These are phyloP conservation scores for Saturnispora serradocipensis DNA, from an alignment of 805 yeast species.

Conservation along the genomic window DNA sequence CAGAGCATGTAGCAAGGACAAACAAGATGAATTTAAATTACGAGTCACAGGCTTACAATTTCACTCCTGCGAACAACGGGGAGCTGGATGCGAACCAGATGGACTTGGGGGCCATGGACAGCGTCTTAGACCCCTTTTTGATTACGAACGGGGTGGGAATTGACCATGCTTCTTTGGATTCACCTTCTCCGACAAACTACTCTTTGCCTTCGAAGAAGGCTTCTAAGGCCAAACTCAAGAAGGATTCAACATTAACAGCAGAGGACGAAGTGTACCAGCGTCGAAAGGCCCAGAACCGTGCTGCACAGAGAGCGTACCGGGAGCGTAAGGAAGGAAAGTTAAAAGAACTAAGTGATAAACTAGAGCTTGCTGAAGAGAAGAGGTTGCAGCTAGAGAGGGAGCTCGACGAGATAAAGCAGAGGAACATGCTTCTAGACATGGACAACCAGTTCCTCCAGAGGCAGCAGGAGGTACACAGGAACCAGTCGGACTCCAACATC, in stretches of 20 bases:
- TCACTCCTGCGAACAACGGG: neutral
- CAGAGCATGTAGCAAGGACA: neutral
- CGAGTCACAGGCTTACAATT: neutral
- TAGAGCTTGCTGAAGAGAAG: constrained; percentile 45
- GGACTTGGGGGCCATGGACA: neutral
- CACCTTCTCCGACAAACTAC: neutral
- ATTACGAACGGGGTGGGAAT: neutral
- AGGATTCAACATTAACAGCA: neutral
- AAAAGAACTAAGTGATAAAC: constrained; percentile 54
- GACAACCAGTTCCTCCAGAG: constrained; percentile 47
- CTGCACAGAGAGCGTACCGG: constrained; percentile 81
- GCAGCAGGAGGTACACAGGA: neutral
- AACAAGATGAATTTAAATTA: neutral
- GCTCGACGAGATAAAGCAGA: constrained; percentile 37
- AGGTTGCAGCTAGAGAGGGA: constrained; percentile 32
- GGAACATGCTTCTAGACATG: constrained; percentile 46
- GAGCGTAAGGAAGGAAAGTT: constrained; percentile 69
- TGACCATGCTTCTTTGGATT: neutral
- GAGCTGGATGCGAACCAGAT: neutral
- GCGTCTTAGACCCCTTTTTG: neutral
- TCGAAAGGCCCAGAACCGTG: constrained; percentile 72
- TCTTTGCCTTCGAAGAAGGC: constrained; percentile 2
- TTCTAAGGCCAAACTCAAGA: neutral
- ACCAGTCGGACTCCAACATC: neutral
- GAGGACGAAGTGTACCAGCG: constrained; percentile 40